Evolutionary conservation across 2,329 filamentous ascomycete species (phyloP).

Genomic region (Fusarium mexicanum): DNA sequence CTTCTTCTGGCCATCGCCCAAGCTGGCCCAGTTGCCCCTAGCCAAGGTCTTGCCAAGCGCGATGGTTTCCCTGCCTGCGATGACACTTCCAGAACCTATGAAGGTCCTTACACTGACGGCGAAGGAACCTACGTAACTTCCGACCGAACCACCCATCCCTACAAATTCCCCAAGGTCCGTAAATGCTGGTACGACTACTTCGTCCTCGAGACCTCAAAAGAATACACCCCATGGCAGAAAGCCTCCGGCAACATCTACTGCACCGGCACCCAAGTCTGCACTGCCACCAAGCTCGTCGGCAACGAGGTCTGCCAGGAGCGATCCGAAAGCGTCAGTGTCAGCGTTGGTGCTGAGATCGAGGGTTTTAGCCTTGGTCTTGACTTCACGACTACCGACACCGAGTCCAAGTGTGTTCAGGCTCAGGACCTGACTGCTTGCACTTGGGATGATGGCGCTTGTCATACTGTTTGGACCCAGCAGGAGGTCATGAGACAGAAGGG

Average conservation of each 20-base stretch:
- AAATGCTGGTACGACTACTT: conserved; percentile 20
- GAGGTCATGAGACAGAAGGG: background rate
- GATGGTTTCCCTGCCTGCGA: background rate
- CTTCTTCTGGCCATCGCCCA: background rate
- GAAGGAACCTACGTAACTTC: conserved; percentile 7
- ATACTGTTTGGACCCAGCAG: conserved; percentile 22
- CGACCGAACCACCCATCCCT: background rate
- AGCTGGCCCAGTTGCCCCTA: background rate
- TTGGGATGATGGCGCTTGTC: conserved; percentile 2
- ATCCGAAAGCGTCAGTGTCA: background rate
- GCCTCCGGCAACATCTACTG: conserved; percentile 7
- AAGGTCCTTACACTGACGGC: background rate
- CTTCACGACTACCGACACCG: background rate
- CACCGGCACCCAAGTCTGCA: background rate
- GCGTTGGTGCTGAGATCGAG: background rate
- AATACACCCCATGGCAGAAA: conserved; percentile 8
- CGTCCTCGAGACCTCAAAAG: background rate
- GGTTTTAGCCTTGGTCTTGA: background rate
- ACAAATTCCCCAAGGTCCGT: conserved; percentile 8
- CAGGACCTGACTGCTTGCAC: conserved; percentile 3
- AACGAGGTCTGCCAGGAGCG: conserved; percentile 4
- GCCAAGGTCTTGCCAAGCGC: background rate
- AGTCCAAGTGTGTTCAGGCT: background rate
- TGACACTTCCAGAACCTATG: background rate
- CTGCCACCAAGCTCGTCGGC: conserved; percentile 1